Base-by-base conservation (phyloP, 768 basidiomycete genomes). In the Candolleomyces aberdarensis region DNA sequence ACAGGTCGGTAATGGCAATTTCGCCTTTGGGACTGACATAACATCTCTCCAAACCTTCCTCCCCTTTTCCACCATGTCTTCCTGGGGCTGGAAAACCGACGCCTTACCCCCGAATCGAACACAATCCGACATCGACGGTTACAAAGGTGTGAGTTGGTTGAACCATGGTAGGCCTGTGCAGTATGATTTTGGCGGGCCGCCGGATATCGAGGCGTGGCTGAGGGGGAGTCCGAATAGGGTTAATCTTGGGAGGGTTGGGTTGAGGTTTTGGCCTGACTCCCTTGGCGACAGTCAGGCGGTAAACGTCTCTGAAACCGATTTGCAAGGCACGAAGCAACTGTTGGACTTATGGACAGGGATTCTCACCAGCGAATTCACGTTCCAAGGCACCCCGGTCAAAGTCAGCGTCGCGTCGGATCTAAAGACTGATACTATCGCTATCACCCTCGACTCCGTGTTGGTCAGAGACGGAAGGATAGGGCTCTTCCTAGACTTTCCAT, bases 51-150 rank as follows among this genome's bases (percentile, higher is more conserved):
- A 86, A 68, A 85, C 84, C 0, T 79, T 85, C 70, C 74, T 75
- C 39, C 83, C 83, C 5, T 85, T 76, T 68, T 80, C 79, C 10
- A 85, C 76, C 62, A 76, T 86, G 74, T 81, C 83, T 9, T 79
- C 78, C 14, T 85, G 85, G 85, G 83, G 81, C 1, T 85, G 82
- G 83, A 85, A 85, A 67, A 85, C 84, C 68, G 83, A 85, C 69
- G 77, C 78, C 5, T 69, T 85, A 3, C 84, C 84, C 0, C 60
- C 70, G 1, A 76, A 75, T 5, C 70, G 72, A 55, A 81, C 80
- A 1, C 64, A 73, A 56, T 71, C 67, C 41, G 80, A 84, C 59
- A 68, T 84, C 3, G 71, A 78, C n/a, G 63, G 72, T 14, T 85
- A 84, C 65, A 69, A 72, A 2, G 84, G 85, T 10, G 75, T 73